These are phyloP conservation scores for Plasmodium gallinaceum DNA, from an alignment of 169 alveolate genomes.

Conservation along the genomic window DNA sequence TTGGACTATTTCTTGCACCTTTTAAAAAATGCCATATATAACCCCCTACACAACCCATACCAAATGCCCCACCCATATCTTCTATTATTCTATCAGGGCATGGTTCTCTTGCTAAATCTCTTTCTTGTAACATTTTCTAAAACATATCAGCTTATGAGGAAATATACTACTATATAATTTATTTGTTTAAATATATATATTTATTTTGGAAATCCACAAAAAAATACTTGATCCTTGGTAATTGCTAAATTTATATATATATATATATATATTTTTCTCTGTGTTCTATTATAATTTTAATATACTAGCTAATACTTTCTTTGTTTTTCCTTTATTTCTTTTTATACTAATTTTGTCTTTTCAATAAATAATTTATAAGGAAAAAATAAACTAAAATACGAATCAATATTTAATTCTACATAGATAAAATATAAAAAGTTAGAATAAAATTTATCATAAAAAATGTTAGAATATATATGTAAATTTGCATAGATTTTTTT, in stretches of 20 bases:
- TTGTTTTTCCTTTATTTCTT: neutral
- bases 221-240: too few relatives aligned
- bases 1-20: slow-evolving; percentile 94
- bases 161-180: too few relatives aligned
- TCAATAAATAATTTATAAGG: slow-evolving; percentile 6
- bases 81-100: slow-evolving; percentile 97
- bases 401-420: slow-evolving; percentile 15
- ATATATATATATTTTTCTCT: neutral
- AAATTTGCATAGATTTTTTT: neutral
- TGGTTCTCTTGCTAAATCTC: slow-evolving; percentile 94
- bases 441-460: neutral
- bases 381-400: slow-evolving; percentile 2
- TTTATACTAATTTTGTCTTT: slow-evolving; percentile 13
- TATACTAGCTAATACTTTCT: slow-evolving; percentile 9
- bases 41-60: slow-evolving; percentile 97
- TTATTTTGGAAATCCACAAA: too few relatives aligned
- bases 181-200: too few relatives aligned
- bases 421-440: slow-evolving; percentile 13
- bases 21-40: slow-evolving; percentile 93
- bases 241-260: neutral
- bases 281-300: neutral
- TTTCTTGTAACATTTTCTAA: slow-evolving; percentile 80
- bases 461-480: slow-evolving; percentile 7
- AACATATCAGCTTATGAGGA: slow-evolving; percentile 34
- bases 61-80: slow-evolving; percentile 97